A percentile compares a stretch with the other conserved stretches of the same genome.
These are phyloP conservation scores for Fusarium sp. DNA, from an alignment of 2,329 filamentous ascomycete genomes.

Conservation along the genomic window DNA sequence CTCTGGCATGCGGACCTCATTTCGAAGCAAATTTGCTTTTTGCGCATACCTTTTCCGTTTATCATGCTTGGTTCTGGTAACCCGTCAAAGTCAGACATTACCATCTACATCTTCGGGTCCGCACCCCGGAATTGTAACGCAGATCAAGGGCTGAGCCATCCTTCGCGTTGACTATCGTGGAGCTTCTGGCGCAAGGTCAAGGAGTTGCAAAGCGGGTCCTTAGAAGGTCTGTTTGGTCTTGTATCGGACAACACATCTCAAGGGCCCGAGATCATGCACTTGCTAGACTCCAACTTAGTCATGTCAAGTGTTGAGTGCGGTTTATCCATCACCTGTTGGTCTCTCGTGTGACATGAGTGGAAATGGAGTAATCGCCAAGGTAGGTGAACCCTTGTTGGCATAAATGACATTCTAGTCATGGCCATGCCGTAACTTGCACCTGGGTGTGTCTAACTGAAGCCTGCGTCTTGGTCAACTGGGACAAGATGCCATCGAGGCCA, in stretches of 20 bases:
- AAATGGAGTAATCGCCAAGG: constrained; percentile 23
- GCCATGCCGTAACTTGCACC: not conserved
- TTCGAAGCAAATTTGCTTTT: constrained; percentile 2
- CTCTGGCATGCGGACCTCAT: not conserved
- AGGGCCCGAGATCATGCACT: not conserved
- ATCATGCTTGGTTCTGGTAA: constrained; percentile 2
- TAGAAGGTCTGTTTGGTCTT: constrained; percentile 1
- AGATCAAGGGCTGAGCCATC: constrained; percentile 1
- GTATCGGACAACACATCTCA: constrained; percentile 3
- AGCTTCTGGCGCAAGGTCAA: not conserved
- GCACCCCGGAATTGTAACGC: constrained; percentile 21
- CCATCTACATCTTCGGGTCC: constrained; percentile 15
- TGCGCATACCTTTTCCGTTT: not conserved
- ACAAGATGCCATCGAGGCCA: not conserved
- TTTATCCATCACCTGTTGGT: constrained; percentile 17
- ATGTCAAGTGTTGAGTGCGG: constrained; percentile 3
- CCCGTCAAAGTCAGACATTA: not conserved
- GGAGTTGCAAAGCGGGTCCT: not conserved
- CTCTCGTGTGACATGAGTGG: constrained; percentile 17
- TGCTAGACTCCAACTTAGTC: constrained; percentile 6
- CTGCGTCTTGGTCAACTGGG: not conserved
- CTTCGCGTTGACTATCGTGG: not conserved
- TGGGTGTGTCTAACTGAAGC: constrained; percentile 2
- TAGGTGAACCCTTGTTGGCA: constrained; percentile 3
- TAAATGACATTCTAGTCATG: not conserved